Conservation (phyloP, 192 early-diverging fungal species). For the Geosiphon pyriformis region DNA sequence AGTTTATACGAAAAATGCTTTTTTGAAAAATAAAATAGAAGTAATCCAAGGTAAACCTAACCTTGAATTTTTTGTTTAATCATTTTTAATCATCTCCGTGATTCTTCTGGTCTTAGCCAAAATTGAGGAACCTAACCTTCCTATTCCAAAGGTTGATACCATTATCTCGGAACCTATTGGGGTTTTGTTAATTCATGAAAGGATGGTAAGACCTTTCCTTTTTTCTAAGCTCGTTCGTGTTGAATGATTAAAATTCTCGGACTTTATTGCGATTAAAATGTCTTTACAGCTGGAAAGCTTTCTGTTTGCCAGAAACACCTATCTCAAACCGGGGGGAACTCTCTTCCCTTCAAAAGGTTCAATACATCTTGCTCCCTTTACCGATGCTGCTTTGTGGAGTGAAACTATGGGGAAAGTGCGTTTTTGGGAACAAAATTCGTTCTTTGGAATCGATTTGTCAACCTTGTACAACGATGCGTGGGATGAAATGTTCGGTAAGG, state of each 20-base stretch:
- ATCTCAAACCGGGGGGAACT: constrained; percentile 86
- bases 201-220: constrained; percentile 64
- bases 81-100: neutral
- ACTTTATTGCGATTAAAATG: constrained; percentile 2
- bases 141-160: constrained; percentile 81
- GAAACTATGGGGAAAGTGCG: constrained; percentile 91
- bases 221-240: neutral
- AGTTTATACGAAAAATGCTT: constrained; percentile 56
- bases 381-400: constrained; percentile 72
- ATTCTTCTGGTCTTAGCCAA: constrained; percentile 51
- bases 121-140: constrained; percentile 73
- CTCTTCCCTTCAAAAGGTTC: constrained; percentile 87
- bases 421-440: constrained; percentile 81
- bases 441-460: constrained; percentile 90
- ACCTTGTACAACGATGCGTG: constrained; percentile 77
- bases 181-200: constrained; percentile 93
- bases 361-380: constrained; percentile 85
- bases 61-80: neutral
- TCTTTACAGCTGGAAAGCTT: constrained; percentile 68
- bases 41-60: constrained; percentile 66
- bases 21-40: constrained; percentile 70
- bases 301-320: constrained; percentile 81
- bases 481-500: constrained; percentile 80
- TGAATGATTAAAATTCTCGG: neutral
- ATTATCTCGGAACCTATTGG: constrained; percentile 97